Evolutionary conservation across 1,284 basidiomycete species (phyloP), one percentile per base, ranked within the genome.

Genomic region (Hymenochaete sp.): DNA sequence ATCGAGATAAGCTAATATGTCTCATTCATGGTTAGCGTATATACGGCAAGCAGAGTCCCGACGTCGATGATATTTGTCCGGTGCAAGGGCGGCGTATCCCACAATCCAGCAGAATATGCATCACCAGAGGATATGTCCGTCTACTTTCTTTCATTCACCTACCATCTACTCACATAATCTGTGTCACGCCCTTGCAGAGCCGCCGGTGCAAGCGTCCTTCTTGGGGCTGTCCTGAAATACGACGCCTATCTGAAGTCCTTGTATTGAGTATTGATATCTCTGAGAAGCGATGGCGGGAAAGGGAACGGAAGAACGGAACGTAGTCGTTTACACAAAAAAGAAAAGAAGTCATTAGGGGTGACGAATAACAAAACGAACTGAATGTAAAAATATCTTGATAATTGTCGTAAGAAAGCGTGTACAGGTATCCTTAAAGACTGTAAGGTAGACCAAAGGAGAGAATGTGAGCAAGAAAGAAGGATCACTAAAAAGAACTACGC

Each of bases 31-130:
- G n/a, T n/a, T 37, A 56, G 55, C 24, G 54, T 54, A 29, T 52
- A 53, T 33, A 49, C 54, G 10, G 42, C 51, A 1, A 44, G 32
- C 13, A 47, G 46, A 16, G 53, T 56, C 29, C 57, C 57, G 5
- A 56, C 57, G 2, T 46, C 56, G 10, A 58, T 58, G 56, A 51
- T 58, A 26, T 58, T 58, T 38, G 49, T 56, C 11, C 52, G 54
- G 11, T 58, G 54, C 35, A 56, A 55, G 36, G 55, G 47, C 35
- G 56, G 56, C 5, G 46, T 57, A 3, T 56, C 56, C 3, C 56
- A 57, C 43, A 56, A 57, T 38, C 53, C 53, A 4, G 46, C 48
- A 3, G 56, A 57, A 32, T 57, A 49, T 28, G 47, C 56, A 6
- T 49, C 47, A 8, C 50, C 49, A 18, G 53, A 55, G 46, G 56